Evolutionary conservation across 1,139 yeast genomes (phyloP).

Genomic region (Sugiyamaella sp.): DNA sequence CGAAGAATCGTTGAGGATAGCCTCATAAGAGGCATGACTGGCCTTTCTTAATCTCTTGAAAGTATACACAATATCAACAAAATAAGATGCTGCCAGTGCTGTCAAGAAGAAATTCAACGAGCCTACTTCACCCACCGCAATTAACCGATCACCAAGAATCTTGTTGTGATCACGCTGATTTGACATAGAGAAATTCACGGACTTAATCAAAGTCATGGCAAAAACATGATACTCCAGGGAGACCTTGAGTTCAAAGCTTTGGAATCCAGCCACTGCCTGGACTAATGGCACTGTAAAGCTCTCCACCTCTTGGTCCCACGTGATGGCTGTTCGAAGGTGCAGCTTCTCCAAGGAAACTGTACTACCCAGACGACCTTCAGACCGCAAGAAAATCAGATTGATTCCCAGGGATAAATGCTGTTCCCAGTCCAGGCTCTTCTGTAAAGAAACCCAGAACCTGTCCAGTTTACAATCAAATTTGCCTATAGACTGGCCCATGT

Average conservation of each 20-base stretch:
- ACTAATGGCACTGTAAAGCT: constrained; percentile 61
- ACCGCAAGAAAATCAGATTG: constrained; percentile 53
- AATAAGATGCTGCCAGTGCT: constrained; percentile 80
- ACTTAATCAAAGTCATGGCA: constrained; percentile 58
- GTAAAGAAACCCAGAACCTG: constrained; percentile 62
- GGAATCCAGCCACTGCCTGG: constrained; percentile 55
- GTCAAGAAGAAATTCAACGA: constrained; percentile 68
- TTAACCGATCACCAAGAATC: constrained; percentile 60
- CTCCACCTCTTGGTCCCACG: constrained; percentile 54
- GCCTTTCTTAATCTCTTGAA: constrained; percentile 74
- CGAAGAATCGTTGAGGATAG: constrained; percentile 64
- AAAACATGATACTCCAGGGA: constrained; percentile 87
- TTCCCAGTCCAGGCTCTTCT: constrained; percentile 70
- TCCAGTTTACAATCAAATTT: constrained; percentile 57
- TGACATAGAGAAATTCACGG: constrained; percentile 59
- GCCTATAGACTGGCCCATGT: constrained; percentile 86
- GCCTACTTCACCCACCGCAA: constrained; percentile 58
- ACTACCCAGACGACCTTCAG: constrained; percentile 84
- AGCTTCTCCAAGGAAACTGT: constrained; percentile 53
- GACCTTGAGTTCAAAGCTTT: constrained; percentile 57
- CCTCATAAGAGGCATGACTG: constrained; percentile 69
- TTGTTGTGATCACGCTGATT: constrained; percentile 63
- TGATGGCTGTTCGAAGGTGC: constrained; percentile 64
- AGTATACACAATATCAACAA: constrained; percentile 75
- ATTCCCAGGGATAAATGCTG: constrained; percentile 70